A percentile compares a stretch with the other conserved stretches of the same genome.
Conservation (phyloP, 768 basidiomycete genomes). For the Cystoderma amianthinum region DNA sequence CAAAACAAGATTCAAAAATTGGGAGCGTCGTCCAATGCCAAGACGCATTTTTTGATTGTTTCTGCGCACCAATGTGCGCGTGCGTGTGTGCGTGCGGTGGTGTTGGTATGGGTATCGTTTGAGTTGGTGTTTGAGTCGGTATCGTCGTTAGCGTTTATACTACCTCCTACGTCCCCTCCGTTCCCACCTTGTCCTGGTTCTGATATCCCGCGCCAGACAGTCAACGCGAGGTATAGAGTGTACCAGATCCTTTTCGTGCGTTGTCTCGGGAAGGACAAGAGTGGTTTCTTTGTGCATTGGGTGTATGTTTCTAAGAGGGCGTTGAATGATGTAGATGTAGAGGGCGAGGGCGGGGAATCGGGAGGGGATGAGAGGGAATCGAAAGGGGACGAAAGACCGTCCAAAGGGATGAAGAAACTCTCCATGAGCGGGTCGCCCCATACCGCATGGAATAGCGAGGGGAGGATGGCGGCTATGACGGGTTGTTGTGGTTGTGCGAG, state of each 20-base stretch:
- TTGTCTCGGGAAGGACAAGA: slow-evolving; percentile 57
- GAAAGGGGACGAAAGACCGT: too few relatives aligned
- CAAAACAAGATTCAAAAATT: slow-evolving; percentile 36
- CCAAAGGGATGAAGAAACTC: slow-evolving; percentile 51
- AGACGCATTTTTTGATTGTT: slow-evolving; percentile 28
- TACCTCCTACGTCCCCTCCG: too few relatives aligned
- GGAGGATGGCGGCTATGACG: slow-evolving; percentile 37
- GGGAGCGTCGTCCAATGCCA: slow-evolving; percentile 42
- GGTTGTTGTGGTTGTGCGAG: slow-evolving; percentile 14
- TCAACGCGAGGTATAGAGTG: slow-evolving; percentile 54
- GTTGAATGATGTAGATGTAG: too few relatives aligned
- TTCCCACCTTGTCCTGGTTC: slow-evolving; percentile 18
- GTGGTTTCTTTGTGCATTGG: slow-evolving; percentile 35
- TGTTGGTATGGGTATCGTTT: slow-evolving; percentile 4
- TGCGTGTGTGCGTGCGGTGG: slow-evolving; percentile 13
- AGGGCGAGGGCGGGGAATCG: too few relatives aligned
- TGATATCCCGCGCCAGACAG: slow-evolving; percentile 44
- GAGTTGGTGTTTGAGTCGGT: too few relatives aligned
- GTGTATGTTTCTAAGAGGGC: slow-evolving; percentile 60
- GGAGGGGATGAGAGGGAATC: too few relatives aligned
- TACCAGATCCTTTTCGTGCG: slow-evolving; percentile 77
- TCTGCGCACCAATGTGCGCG: slow-evolving; percentile 31
- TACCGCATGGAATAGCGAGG: slow-evolving; percentile 46
- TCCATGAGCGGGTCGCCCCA: slow-evolving; percentile 80
- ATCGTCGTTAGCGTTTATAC: too few relatives aligned